Conservation (phyloP, 495 filamentous ascomycete genomes). For the Gamarada debralockiae region DNA sequence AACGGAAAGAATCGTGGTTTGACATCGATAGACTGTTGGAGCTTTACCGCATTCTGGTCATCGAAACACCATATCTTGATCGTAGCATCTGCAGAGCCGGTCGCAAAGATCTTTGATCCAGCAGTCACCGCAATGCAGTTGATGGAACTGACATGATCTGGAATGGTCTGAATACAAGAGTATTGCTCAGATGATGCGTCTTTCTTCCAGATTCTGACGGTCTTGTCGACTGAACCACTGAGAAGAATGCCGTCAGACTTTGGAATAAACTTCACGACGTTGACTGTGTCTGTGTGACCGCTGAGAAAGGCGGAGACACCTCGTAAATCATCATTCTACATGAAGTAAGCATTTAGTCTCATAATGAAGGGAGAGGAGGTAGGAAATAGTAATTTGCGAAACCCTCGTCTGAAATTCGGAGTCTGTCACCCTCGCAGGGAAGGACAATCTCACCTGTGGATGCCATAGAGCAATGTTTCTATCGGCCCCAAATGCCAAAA, state of each 20-base stretch:
- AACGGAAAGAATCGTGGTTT: constrained; percentile 79
- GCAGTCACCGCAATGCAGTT: constrained; percentile 68
- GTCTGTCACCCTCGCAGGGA: too few species aligned
- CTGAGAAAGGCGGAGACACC: constrained; percentile 70
- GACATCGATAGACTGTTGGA: constrained; percentile 69
- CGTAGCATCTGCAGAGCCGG: constrained; percentile 77
- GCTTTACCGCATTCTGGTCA: constrained; percentile 32
- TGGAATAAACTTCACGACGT: constrained; percentile 74
- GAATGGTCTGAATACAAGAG: constrained; percentile 41
- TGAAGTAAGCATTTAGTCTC: constrained; percentile 34
- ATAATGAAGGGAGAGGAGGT: constrained; percentile 15
- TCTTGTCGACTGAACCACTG: constrained; percentile 79
- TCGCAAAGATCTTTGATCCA: constrained; percentile 52
- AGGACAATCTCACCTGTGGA: constrained; percentile 57
- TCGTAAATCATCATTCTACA: constrained; percentile 13
- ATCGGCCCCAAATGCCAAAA: constrained; percentile 87
- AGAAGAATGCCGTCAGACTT: constrained; percentile 50
- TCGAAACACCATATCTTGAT: constrained; percentile 64
- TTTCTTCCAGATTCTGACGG: constrained; percentile 66
- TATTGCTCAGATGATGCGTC: constrained; percentile 25
- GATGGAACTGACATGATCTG: constrained; percentile 68
- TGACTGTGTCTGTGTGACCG: constrained; percentile 79
- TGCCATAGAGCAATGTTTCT: constrained; percentile 87
- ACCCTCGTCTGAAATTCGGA: neutral
- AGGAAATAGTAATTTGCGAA: neutral